Evolutionary conservation across 2,329 filamentous ascomycete genomes (phyloP).

Genomic region (Trichoderma simmonsii): DNA sequence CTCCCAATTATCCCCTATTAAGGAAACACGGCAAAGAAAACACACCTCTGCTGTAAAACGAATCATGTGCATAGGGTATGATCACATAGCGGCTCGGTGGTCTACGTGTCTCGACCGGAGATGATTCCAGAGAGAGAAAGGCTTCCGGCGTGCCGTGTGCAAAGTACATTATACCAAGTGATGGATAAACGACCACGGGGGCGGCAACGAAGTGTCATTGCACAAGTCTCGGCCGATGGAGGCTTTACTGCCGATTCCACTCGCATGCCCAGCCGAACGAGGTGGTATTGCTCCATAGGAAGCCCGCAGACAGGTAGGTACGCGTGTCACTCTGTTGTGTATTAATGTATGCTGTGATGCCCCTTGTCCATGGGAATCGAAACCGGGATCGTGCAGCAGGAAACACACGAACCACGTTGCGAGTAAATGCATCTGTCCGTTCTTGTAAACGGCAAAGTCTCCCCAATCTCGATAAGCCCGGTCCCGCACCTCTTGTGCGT

Average conservation of each 20-base stretch:
- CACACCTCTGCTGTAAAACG: neutral
- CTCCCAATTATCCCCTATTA: neutral
- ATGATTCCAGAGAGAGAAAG: conserved; percentile 2
- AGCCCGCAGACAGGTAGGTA: neutral
- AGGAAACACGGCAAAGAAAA: neutral
- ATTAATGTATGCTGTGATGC: neutral
- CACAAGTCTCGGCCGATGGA: neutral
- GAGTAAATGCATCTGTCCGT: neutral
- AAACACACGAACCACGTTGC: conserved; percentile 8
- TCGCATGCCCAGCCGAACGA: neutral
- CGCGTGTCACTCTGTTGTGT: neutral
- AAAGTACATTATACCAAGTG: neutral
- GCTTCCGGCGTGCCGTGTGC: neutral
- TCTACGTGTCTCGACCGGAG: neutral
- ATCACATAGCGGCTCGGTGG: neutral
- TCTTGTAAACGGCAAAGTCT: neutral
- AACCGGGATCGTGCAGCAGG: conserved; percentile 3
- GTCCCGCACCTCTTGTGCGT: neutral
- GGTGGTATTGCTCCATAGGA: neutral
- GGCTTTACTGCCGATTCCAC: neutral
- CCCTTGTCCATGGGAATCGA: conserved; percentile 3
- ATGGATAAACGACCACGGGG: neutral
- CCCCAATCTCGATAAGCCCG: conserved; percentile 2
- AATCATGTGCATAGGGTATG: neutral
- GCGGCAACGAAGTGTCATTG: neutral